phyloP scores from a whole-genome alignment of 257 asterid species.

The Mitragyna speciosa region DNA sequence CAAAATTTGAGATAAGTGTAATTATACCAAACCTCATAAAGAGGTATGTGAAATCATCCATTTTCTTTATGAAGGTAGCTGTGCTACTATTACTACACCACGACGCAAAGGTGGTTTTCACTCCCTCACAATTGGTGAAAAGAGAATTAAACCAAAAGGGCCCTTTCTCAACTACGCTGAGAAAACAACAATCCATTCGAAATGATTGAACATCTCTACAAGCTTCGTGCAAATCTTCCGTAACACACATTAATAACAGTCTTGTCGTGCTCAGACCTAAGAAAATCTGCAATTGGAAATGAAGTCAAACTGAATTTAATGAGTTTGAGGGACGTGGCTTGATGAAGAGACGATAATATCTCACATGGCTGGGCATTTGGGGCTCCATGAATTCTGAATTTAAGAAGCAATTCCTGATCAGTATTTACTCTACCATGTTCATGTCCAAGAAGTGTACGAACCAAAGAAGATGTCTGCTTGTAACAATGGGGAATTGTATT shows the following conservation, averaged over 20 bases:
- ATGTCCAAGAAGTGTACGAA: not conserved
- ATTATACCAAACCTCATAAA: no score
- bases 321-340: not conserved
- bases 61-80: not conserved
- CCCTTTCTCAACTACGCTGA: not conserved
- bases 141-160: not conserved
- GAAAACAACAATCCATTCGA: not conserved
- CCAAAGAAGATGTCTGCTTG: not conserved
- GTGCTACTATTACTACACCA: not conserved
- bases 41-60: no score
- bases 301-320: slow-evolving; percentile 1
- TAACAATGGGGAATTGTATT: not conserved
- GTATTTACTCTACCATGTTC: not conserved
- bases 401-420: not conserved
- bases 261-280: not conserved
- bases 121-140: not conserved
- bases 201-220: not conserved
- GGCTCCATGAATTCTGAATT: not conserved
- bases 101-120: not conserved
- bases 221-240: not conserved
- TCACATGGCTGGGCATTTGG: not conserved
- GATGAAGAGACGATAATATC: not conserved
- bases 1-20: no score
- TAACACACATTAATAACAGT: not conserved
- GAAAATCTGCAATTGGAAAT: not conserved